phyloP scores from a whole-genome alignment of 2,329 filamentous ascomycete species.

The Coniochaeta prunicola region DNA sequence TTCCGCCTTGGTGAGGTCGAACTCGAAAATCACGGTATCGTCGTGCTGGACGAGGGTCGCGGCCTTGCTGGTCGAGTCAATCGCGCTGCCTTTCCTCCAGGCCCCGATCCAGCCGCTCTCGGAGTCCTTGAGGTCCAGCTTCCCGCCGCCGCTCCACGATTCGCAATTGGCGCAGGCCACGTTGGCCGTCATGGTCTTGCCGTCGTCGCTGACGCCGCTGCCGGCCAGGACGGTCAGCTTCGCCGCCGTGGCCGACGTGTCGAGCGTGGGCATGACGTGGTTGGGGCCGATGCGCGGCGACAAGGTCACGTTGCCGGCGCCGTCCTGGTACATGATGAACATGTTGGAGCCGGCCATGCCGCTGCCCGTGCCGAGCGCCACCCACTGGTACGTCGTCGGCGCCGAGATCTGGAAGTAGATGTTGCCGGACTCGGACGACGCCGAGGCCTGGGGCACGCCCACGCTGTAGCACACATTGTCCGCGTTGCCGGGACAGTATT shows the following conservation, averaged over 20 bases:
- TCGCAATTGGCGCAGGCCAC: conserved; percentile 47
- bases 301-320: conserved; percentile 51
- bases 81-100: conserved; percentile 38
- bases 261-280: conserved; percentile 38
- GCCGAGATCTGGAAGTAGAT: conserved; percentile 56
- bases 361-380: conserved; percentile 48
- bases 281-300: conserved; percentile 45
- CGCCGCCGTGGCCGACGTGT: conserved; percentile 28
- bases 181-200: conserved; percentile 51
- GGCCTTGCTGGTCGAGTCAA: conserved; percentile 33
- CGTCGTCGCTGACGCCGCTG: conserved; percentile 43
- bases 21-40: conserved; percentile 29
- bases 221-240: conserved; percentile 48
- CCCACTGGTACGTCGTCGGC: conserved; percentile 46
- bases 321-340: conserved; percentile 55
- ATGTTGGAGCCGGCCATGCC: conserved; percentile 51
- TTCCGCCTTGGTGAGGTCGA: conserved; percentile 41
- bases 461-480: conserved; percentile 46
- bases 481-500: conserved; percentile 31
- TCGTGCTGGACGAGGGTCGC: conserved; percentile 40
- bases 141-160: conserved; percentile 31
- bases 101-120: conserved; percentile 44
- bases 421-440: conserved; percentile 41
- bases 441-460: conserved; percentile 44
- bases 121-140: conserved; percentile 28